A percentile compares a stretch with the other conserved stretches of the same genome.
Evolutionary conservation across 768 basidiomycete genomes (phyloP).

Genomic region (Russula brevipes): DNA sequence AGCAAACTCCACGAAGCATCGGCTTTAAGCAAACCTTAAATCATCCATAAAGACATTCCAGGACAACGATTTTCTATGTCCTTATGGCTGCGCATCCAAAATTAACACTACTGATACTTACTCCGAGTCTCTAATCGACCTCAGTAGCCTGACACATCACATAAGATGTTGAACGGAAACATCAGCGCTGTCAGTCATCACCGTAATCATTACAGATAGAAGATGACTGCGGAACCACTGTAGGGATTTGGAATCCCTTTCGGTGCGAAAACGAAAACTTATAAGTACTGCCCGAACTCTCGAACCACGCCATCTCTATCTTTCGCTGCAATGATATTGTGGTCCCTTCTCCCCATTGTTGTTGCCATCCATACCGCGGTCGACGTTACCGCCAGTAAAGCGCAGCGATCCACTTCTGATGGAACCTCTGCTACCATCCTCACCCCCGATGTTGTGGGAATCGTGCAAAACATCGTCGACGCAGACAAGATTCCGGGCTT

Average conservation of each 20-base stretch:
- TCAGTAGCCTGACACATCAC: not conserved
- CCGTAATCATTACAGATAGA: not conserved
- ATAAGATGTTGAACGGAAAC: not conserved
- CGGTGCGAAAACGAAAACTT: not conserved
- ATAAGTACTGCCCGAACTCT: not conserved
- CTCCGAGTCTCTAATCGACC: not conserved
- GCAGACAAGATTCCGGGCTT: conserved; percentile 5
- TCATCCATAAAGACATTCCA: too few relatives aligned
- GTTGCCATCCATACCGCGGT: not conserved
- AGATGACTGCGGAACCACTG: not conserved
- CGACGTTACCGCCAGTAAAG: not conserved
- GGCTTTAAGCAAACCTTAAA: too few relatives aligned
- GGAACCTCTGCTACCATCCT: not conserved
- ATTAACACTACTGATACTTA: too few relatives aligned
- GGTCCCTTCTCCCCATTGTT: not conserved
- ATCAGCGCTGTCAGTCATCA: too few relatives aligned
- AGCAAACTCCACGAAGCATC: too few relatives aligned
- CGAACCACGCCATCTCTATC: not conserved
- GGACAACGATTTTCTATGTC: too few relatives aligned
- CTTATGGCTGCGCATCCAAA: too few relatives aligned
- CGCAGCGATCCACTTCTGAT: not conserved
- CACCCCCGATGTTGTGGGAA: conserved; percentile 8
- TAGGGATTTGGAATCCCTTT: not conserved
- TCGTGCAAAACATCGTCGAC: not conserved
- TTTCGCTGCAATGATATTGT: not conserved